Evolutionary conservation across 768 basidiomycete species (phyloP).

Genomic region (Lactarius tabidus): DNA sequence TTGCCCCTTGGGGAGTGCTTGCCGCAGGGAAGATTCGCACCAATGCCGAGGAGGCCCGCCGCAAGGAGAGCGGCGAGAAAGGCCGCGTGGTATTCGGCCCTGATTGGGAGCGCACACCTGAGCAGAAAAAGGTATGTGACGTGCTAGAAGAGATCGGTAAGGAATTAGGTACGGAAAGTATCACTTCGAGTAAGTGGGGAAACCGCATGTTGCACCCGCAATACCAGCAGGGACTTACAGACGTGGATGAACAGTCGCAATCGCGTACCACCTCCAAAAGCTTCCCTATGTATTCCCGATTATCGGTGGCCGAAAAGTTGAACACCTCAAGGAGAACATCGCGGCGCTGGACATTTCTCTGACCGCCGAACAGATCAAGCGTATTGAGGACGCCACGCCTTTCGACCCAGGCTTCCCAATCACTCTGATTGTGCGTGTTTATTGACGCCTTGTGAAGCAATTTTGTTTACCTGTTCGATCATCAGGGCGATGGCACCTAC

Average conservation of each 20-base stretch:
- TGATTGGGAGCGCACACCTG: constrained; percentile 36
- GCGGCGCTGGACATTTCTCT: constrained; percentile 43
- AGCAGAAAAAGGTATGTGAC: constrained; percentile 33
- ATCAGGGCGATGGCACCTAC: constrained; percentile 11
- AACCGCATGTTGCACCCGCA: no score
- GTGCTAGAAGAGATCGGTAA: constrained; percentile 40
- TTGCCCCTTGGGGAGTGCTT: constrained; percentile 43
- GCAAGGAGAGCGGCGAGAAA: constrained; percentile 32
- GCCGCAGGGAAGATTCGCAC: constrained; percentile 39
- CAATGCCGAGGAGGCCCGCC: constrained; percentile 36
- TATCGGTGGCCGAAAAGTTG: constrained; percentile 44
- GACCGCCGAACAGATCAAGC: constrained; percentile 40
- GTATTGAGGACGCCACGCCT: constrained; percentile 37
- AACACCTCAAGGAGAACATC: constrained; percentile 43
- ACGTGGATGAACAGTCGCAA: constrained; percentile 35
- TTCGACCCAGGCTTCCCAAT: constrained; percentile 43
- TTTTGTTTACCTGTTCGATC: background rate
- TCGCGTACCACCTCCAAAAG: constrained; percentile 49
- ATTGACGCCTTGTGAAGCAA: background rate
- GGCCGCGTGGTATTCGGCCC: constrained; percentile 32
- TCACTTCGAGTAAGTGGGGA: constrained; percentile 23
- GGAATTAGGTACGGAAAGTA: constrained; percentile 36
- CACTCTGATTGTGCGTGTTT: constrained; percentile 26
- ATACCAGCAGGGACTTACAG: background rate
- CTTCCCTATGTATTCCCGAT: constrained; percentile 45